A percentile compares a stretch with the other conserved stretches of the same genome.
Evolutionary conservation across 495 filamentous ascomycete genomes (phyloP).

Genomic region (Aspergillus leporis): DNA sequence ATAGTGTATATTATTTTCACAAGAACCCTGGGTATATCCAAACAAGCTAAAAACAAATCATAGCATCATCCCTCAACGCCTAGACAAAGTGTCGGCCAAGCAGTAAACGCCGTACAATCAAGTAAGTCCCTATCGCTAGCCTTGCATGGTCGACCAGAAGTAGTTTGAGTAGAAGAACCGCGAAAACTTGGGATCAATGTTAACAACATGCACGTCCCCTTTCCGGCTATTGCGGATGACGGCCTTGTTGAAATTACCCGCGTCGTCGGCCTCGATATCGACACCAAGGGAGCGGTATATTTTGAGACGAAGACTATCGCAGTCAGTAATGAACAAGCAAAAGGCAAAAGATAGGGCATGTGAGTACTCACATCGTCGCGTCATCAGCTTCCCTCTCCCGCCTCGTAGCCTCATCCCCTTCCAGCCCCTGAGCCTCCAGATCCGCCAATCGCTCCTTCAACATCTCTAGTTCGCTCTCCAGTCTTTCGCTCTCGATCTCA

Average conservation of each 20-base stretch:
- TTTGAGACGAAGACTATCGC: constrained; percentile 72
- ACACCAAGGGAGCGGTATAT: constrained; percentile 90
- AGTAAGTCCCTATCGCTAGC: constrained; percentile 11
- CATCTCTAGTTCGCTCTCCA: constrained; percentile 78
- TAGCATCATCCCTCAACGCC: constrained; percentile 7
- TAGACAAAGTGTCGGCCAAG: neutral
- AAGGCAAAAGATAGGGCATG: neutral
- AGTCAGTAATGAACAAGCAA: constrained; percentile 2
- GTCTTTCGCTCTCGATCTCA: constrained; percentile 87
- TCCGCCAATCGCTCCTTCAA: constrained; percentile 75
- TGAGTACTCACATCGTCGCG: constrained; percentile 43
- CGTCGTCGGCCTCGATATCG: constrained; percentile 79
- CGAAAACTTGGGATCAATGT: constrained; percentile 90
- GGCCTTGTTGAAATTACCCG: constrained; percentile 81
- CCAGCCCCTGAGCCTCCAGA: constrained; percentile 76
- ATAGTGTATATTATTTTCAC: constrained; percentile 7
- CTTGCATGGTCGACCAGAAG: constrained; percentile 86
- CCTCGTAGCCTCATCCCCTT: constrained; percentile 55
- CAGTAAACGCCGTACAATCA: neutral
- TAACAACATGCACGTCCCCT: constrained; percentile 92
- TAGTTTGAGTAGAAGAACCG: constrained; percentile 93
- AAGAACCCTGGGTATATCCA: constrained; percentile 13
- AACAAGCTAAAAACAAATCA: neutral
- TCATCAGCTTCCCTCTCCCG: constrained; percentile 64
- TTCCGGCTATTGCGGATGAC: constrained; percentile 83